Evolutionary conservation across 805 yeast genomes (phyloP), one percentile per base, ranked within the genome.

Genomic region (Pichia eremophila): DNA sequence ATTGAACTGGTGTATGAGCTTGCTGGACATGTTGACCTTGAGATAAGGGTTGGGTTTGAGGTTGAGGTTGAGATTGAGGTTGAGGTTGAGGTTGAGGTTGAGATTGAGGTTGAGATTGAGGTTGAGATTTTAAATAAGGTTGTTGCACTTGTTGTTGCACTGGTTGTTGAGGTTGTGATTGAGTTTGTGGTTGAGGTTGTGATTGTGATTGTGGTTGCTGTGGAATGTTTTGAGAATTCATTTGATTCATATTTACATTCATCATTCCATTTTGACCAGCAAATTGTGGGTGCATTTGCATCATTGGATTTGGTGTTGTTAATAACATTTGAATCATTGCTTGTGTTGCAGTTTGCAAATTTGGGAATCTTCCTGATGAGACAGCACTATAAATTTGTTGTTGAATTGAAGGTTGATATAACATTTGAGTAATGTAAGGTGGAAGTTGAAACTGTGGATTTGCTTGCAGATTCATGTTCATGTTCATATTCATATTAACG

Each of bases 361-460:
- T 60, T 29, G 66, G 63, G 40, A 63, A 63, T 42, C 60, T 63
- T 31, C 65, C 66, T 1, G 65, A 52, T 11, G 66, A 65, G 39
- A 63, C 66, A 14, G 64, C 61, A 32, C 61, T 59, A 17, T 59
- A 52, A 39, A 59, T 54, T 39, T 58, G 51, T 44, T 63, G 68
- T 46, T 59, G 65, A 29, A 52, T 31, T 39, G 57, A 65, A 17
- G 58, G 61, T 42, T 60, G 67, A 35, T 41, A 48, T 6, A 52
- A 36, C 8, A 50, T 47, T 36, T 52, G 55, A 12, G 51, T n/a
- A 19, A 52, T 39, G 18, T 47, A 48, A 29, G 61, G 65, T 15
- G 61, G 63, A 41, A 61, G 41, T 46, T 52, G 61, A 42, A 54
- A 54, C 11, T 48, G 57, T 25, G 42, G 56, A 41, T 40, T 54